Percentiles rank a stretch among this genome's conserved stretches.
Conservation (phyloP, 768 basidiomycete genomes). For the Tylopilus sp. region DNA sequence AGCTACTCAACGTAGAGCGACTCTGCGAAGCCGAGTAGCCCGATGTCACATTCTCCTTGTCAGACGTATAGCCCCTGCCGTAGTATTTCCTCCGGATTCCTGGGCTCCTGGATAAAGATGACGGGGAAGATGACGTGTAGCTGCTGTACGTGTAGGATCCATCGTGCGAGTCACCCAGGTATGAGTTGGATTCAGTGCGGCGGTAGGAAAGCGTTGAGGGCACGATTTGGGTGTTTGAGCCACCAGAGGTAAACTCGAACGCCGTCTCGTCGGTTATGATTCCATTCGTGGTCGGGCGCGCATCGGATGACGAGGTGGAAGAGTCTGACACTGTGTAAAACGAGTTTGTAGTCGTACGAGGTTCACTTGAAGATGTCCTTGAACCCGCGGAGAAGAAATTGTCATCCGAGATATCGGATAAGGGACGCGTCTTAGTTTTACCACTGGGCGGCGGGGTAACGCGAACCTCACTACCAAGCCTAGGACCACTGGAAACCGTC, state of each 20-base stretch:
- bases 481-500: constrained; percentile 67
- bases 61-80: constrained; percentile 39
- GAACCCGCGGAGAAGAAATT: constrained; percentile 45
- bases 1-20: constrained; percentile 33
- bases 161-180: constrained; percentile 54
- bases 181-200: constrained; percentile 51
- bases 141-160: constrained; percentile 33
- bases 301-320: constrained; percentile 30
- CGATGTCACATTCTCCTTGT: constrained; percentile 53
- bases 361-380: constrained; percentile 29
- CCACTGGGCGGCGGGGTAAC: constrained; percentile 46
- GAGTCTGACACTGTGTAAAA: constrained; percentile 36
- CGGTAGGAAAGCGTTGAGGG: constrained; percentile 52
- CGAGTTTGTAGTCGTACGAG: constrained; percentile 27
- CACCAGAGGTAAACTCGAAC: constrained; percentile 36
- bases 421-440: constrained; percentile 27
- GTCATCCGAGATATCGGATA: constrained; percentile 40
- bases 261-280: constrained; percentile 39
- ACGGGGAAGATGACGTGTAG: constrained; percentile 44
- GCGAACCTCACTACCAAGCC: constrained; percentile 40
- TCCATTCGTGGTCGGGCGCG: constrained; percentile 27
- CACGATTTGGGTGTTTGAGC: constrained; percentile 42
- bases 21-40: constrained; percentile 33
- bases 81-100: constrained; percentile 54
- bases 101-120: constrained; percentile 53